A percentile compares a stretch with the other conserved stretches of the same genome.
Evolutionary conservation across 106 monocot genomes (phyloP).

Genomic region (Allium fistulosum): DNA sequence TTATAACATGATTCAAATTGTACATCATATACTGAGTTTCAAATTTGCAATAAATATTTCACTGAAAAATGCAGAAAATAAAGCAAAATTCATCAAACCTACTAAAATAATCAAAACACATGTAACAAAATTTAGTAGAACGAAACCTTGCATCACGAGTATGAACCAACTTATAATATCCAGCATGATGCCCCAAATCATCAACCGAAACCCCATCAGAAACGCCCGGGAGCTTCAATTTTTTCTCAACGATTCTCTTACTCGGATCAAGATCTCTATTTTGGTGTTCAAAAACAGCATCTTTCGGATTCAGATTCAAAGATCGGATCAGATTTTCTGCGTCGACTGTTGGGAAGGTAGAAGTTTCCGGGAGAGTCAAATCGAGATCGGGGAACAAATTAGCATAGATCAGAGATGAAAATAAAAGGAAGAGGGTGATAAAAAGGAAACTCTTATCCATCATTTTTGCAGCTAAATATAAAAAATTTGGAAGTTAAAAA

Average conservation of each 20-base stretch:
- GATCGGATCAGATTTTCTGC: slow-evolving; percentile 74
- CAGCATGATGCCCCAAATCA: slow-evolving; percentile 78
- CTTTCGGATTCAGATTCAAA: slow-evolving; percentile 61
- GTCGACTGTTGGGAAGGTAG: slow-evolving; percentile 27
- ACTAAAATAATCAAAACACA: no score
- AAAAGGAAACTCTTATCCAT: no score
- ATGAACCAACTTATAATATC: slow-evolving; percentile 69
- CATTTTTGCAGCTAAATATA: no score
- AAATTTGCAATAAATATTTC: no score
- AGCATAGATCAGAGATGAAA: neutral
- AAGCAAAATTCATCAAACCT: no score
- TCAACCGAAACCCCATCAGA: slow-evolving; percentile 21
- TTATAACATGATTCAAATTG: no score
- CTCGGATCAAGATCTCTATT: neutral
- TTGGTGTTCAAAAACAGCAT: slow-evolving; percentile 15
- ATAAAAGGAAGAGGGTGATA: neutral
- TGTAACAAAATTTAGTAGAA: no score
- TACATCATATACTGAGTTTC: no score
- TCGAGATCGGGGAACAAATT: slow-evolving; percentile 9
- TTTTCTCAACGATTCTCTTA: slow-evolving; percentile 49
- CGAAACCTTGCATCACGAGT: slow-evolving; percentile 59
- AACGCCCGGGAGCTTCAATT: slow-evolving; percentile 31
- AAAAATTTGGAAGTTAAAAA: no score
- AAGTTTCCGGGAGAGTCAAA: slow-evolving; percentile 19
- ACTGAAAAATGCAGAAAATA: no score